Evolutionary conservation across 2,329 filamentous ascomycete genomes (phyloP), one percentile per base, ranked within the genome.

Genomic region (Xylariales sp.): DNA sequence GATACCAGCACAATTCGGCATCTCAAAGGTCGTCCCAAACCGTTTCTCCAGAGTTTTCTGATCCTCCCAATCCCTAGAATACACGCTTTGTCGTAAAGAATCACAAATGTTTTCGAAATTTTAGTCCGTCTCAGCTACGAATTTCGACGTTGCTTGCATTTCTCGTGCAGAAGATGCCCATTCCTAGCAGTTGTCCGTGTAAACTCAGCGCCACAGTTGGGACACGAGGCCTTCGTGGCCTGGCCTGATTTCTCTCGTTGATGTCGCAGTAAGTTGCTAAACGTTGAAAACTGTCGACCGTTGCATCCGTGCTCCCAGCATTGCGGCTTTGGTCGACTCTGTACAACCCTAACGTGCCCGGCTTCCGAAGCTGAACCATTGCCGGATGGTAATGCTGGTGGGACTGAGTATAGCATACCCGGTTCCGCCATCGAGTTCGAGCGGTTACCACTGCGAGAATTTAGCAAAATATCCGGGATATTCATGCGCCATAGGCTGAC

Each of bases 231-330:
- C 67, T 96, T 96, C 21, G 86, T 74, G 9, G 90, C 88, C 39
- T 90, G 89, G 19, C 91, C 91, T 1, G 88, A 94, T 63, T 95
- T 96, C 64, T 97, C 91, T 31, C 91, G 80, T 64, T 96, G 90
- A 61, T 97, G 91, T 48, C 91, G 78, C 27, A 96, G 71, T 3
- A 96, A 76, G 60, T 96, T 96, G 76, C 89, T 95, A 60, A 96
- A 96, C 3, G 91, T 96, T 14, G 88, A 95, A 59, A 97, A 97
- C 57, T 95, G 87, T 21, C 90, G 82, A 15, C 91, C 91, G 56
- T 96, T 95, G 71, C 91, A 97, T 9, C 90, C 91, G 58, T 97
- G 91, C 46, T 96, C 91, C 87, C 88, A 97, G 64, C 91, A 96
- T 60, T 95, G 88, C 33, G 90, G 89, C 66, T 95, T 95, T n/a